phyloP scores from a whole-genome alignment of 2,329 filamentous ascomycete species.

The Trichoderma cornu-damae region DNA sequence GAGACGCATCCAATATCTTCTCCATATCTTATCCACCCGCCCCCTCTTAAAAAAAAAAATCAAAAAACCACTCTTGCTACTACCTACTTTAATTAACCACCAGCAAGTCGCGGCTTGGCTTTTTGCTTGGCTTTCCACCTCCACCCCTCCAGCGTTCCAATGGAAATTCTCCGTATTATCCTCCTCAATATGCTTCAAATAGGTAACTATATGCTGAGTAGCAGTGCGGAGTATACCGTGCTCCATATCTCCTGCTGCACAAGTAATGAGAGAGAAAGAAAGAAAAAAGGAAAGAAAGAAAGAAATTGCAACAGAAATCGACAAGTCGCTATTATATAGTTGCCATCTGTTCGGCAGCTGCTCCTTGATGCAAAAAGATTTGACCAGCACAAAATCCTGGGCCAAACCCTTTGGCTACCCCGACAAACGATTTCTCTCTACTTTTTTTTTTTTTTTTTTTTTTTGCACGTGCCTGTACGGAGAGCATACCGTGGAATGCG shows the following conservation, averaged over 20 bases:
- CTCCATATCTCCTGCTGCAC: constrained; percentile 4
- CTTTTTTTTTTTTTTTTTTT: background rate
- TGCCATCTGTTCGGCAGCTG: background rate
- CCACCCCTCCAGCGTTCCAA: background rate
- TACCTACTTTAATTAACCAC: constrained; percentile 7
- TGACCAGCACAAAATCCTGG: background rate
- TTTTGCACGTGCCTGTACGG: background rate
- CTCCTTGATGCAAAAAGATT: background rate
- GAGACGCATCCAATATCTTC: too few species aligned
- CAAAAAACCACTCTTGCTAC: background rate
- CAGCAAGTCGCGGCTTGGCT: background rate
- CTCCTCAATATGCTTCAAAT: background rate
- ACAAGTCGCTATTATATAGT: background rate
- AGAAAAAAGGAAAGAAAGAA: too few species aligned
- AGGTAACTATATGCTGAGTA: too few species aligned
- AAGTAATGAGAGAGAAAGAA: too few species aligned
- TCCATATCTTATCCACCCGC: too few species aligned
- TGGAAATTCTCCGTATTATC: constrained; percentile 15
- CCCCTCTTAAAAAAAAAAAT: too few species aligned
- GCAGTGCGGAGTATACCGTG: background rate
- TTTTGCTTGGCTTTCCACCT: too few species aligned
- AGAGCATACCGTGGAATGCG: background rate
- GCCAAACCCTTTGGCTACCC: background rate
- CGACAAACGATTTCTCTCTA: too few species aligned
- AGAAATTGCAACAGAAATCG: background rate